Base-by-base conservation (phyloP, 768 basidiomycete species). In the Mycena kentingensis region DNA sequence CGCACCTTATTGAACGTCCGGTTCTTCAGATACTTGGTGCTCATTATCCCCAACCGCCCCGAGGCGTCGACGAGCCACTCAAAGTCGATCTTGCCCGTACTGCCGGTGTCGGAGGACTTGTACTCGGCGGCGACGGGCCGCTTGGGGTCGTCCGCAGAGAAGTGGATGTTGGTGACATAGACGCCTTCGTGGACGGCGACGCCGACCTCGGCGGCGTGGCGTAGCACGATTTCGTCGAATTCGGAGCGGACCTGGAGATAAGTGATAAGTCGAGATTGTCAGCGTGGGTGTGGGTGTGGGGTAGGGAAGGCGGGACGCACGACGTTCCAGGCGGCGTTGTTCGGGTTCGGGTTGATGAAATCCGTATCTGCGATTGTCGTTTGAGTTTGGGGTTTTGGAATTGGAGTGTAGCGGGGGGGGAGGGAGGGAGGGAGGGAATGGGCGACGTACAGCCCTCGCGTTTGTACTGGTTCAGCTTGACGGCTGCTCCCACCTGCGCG, bases 61-160 rank as follows among this genome's bases (percentile, higher is more conserved):
- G 77, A 77, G 4, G 83, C 85, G 60, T 87, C 86, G 16, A 87
- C 72, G 25, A 87, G 67, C 51, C 78, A 85, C 41, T 84, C 77
- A 46, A 86, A 87, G 0, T 67, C 62, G 42, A 82, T 81, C 19
- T 66, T 68, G 4, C 77, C 74, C 3, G 68, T 63, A 18, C 46
- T 51, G 2, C 72, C 73, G 11, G 51, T 50, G 36, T 65, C 64
- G 44, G 69, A 58, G n/a, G n/a, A n/a, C n/a, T 58, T 64, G 74
- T 75, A 79, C n/a, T 61, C 60, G 1, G 73, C 77, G 0, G 69
- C 58, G 25, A 72, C 62, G 1, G 79, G 79, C 7, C 66, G 69
- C 18, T 59, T 52, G 8, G 60, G 61, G 18, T 63, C 51, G 18
- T 50, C 37, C 15, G 57, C 63, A 12, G 68, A 70, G 52, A 83